Evolutionary conservation across 1,139 yeast species (phyloP).

Genomic region (Ogataea hybrid): DNA sequence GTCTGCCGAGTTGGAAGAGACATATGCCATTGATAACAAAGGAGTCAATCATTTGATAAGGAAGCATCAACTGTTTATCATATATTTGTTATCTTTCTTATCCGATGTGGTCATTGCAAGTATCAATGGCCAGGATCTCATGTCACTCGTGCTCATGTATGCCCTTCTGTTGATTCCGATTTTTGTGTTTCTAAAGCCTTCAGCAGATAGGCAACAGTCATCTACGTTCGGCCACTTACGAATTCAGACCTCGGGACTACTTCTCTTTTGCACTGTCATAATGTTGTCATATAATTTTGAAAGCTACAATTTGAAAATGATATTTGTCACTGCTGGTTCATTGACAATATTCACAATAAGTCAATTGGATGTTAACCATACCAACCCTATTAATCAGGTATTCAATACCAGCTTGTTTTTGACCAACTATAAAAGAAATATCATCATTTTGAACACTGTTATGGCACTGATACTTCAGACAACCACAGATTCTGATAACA

Average conservation of each 20-base stretch:
- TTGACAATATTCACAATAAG: slow-evolving; percentile 26
- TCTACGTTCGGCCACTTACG: slow-evolving; percentile 11
- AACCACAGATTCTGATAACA: slow-evolving; percentile 14
- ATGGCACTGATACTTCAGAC: slow-evolving; percentile 22
- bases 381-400: slow-evolving; percentile 12
- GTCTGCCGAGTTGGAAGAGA: slow-evolving; percentile 20
- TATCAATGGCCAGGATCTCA: neutral
- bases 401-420: slow-evolving; percentile 25
- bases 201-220: slow-evolving; percentile 2
- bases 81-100: slow-evolving; percentile 15
- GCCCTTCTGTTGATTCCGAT: slow-evolving; percentile 20
- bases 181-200: slow-evolving; percentile 18
- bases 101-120: slow-evolving; percentile 14
- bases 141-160: slow-evolving; percentile 21
- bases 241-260: slow-evolving; percentile 12
- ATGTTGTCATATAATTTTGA: slow-evolving; percentile 16
- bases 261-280: slow-evolving; percentile 10
- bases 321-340: slow-evolving; percentile 30
- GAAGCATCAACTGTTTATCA: slow-evolving; percentile 20
- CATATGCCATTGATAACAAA: slow-evolving; percentile 14
- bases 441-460: slow-evolving; percentile 25
- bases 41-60: slow-evolving; percentile 10
- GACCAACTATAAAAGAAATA: slow-evolving; percentile 24
- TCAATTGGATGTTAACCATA: slow-evolving; percentile 26
- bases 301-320: slow-evolving; percentile 27